Evolutionary conservation across 352 stramenopile species (phyloP), one percentile per base, ranked within the genome.

Genomic region (Blastocystis sp.): DNA sequence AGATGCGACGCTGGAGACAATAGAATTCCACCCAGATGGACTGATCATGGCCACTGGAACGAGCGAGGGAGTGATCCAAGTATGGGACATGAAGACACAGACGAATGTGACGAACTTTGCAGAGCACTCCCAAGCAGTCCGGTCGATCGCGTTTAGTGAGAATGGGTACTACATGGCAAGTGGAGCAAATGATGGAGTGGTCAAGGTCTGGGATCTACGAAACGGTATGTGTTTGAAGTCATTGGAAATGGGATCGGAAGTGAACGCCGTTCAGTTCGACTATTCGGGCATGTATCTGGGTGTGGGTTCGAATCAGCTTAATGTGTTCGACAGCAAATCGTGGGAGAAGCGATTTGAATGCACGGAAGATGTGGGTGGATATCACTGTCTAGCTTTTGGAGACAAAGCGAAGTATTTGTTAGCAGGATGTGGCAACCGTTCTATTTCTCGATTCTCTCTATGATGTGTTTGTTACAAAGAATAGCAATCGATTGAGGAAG

Each of bases 81-180:
- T 98, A 90, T 98, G 95, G 94, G 96, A 98, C 89, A 92, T 98
- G 63, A 97, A 94, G 69, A 92, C 92, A 53, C 91, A 95, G 66
- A 91, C 90, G 6, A 93, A 96, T 43, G 95, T 96, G 0, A 93
- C 93, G 45, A 95, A 92, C 7, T 96, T 97, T 82, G 94, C 95
- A 78, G 94, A 93, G 26, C 93, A 97, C 90, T 13, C 11, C 13
- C 11, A 59, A n/a, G 90, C 91, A 24, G 92, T 98, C 24, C 92
- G 92, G 41, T 90, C 91, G 50, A 91, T 98, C 41, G 91, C 91
- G 64, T 97, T 98, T 91, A 98, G 94, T 5, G 95, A 98, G 91
- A 98, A 98, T 90, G 96, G 96, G 37, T 98, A 98, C 91, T 93
- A 98, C 65, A 91, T 98, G 43, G 95, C 94, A 0, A 95, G 94